Evolutionary conservation across 306 rosid species (phyloP).

Genomic region (Cicer judaicum): DNA sequence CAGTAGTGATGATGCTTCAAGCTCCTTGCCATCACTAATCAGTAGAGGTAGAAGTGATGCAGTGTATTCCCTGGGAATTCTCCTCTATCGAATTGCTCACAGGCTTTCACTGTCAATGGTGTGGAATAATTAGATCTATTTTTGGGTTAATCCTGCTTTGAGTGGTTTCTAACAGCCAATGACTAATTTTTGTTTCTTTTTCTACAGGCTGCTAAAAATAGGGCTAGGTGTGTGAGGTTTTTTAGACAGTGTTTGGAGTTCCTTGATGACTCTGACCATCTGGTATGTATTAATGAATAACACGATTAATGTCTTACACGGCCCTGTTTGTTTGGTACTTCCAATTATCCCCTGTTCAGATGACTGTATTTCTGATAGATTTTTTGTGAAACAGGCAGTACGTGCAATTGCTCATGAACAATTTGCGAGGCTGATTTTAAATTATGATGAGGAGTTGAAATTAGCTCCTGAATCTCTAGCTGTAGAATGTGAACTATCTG

Average conservation of each 20-base stretch:
- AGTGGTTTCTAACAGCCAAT: conserved; percentile 33
- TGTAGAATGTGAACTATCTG: conserved; percentile 58
- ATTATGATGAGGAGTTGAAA: conserved; percentile 74
- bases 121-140: conserved; percentile 42
- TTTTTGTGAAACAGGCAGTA: conserved; percentile 70
- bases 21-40: conserved; percentile 72
- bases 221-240: conserved; percentile 84
- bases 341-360: conserved; percentile 31
- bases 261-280: conserved; percentile 87
- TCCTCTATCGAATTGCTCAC: conserved; percentile 90
- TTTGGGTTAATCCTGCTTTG: conserved; percentile 32
- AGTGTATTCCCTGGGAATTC: conserved; percentile 84
- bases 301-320: conserved; percentile 15
- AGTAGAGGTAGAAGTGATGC: conserved; percentile 82
- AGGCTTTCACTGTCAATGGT: conserved; percentile 96
- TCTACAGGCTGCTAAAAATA: conserved; percentile 78
- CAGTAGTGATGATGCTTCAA: conserved; percentile 67
- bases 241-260: conserved; percentile 86
- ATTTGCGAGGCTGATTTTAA: conserved; percentile 92
- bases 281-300: conserved; percentile 62
- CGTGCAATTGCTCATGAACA: conserved; percentile 98
- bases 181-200: conserved; percentile 49
- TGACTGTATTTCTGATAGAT: conserved; percentile 39
- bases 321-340: neutral
- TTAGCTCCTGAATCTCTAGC: conserved; percentile 74